Evolutionary conservation across 257 asterid species (phyloP).

Genomic region (Solanum tarapatanum): DNA sequence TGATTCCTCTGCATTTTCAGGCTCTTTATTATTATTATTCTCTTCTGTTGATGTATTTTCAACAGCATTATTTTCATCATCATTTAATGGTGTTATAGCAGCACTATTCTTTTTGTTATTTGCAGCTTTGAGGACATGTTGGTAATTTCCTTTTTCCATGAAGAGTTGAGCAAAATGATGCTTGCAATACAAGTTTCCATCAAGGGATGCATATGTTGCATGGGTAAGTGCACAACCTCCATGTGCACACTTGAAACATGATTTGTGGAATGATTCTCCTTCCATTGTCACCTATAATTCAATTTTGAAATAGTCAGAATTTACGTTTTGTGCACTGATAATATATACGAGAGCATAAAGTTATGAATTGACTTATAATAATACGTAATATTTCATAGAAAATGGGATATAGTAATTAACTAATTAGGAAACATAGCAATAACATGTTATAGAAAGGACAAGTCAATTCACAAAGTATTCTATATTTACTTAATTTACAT

Average conservation of each 20-base stretch:
- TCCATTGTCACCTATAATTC: conserved; percentile 20
- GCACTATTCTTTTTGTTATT: conserved; percentile 27
- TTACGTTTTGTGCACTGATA: not conserved
- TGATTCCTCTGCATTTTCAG: not conserved
- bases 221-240: conserved; percentile 39
- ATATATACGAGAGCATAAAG: accelerated
- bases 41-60: not conserved
- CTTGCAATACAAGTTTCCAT: conserved; percentile 36
- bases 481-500: too few relatives aligned
- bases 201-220: conserved; percentile 30
- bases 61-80: not conserved
- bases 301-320: too few relatives aligned
- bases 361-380: not conserved
- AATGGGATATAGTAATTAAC: too few relatives aligned
- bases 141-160: conserved; percentile 44
- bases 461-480: accelerated
- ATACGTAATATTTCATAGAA: accelerated
- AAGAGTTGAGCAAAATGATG: conserved; percentile 39
- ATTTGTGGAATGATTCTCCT: conserved; percentile 35
- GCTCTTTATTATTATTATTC: not conserved
- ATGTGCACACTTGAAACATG: conserved; percentile 44
- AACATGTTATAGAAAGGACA: not conserved
- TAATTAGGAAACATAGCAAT: not conserved
- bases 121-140: conserved; percentile 33
- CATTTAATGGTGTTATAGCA: not conserved